Evolutionary conservation across 176 grass and related monocot genomes (phyloP).

Genomic region (Triticum turgidum): DNA sequence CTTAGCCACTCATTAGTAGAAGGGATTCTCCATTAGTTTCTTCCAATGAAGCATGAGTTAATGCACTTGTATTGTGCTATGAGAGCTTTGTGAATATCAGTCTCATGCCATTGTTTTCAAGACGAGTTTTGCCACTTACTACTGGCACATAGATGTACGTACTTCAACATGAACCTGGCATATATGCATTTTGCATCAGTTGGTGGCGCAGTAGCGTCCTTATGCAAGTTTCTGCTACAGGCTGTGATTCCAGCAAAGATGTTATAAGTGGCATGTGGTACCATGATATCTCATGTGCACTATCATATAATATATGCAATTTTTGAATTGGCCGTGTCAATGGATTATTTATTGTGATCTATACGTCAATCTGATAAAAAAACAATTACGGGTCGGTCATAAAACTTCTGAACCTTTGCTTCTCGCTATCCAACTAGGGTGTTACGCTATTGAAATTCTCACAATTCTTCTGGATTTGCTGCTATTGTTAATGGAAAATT

Average conservation of each 20-base stretch:
- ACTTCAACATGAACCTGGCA: not conserved
- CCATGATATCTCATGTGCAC: not conserved
- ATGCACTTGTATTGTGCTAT: not conserved
- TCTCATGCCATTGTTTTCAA: not conserved
- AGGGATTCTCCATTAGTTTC: not conserved
- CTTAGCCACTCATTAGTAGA: not conserved
- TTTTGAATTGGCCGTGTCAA: not conserved
- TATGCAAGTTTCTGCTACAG: not conserved
- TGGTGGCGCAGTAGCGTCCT: not conserved
- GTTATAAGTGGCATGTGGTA: not conserved
- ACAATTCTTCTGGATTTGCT: not conserved
- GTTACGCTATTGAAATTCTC: not conserved
- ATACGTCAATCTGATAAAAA: not conserved
- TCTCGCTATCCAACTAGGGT: not conserved
- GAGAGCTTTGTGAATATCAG: not conserved
- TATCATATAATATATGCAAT: not conserved
- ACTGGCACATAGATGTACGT: not conserved
- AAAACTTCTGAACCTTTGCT: not conserved
- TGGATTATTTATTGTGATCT: not conserved
- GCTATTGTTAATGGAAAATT: not conserved
- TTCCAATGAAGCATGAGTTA: not conserved
- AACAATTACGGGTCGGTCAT: no score
- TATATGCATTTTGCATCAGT: not conserved
- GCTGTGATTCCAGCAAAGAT: not conserved
- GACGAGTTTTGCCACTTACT: not conserved